Evolutionary conservation across 352 stramenopile genomes (phyloP).

Genomic region (Pythium volutum): DNA sequence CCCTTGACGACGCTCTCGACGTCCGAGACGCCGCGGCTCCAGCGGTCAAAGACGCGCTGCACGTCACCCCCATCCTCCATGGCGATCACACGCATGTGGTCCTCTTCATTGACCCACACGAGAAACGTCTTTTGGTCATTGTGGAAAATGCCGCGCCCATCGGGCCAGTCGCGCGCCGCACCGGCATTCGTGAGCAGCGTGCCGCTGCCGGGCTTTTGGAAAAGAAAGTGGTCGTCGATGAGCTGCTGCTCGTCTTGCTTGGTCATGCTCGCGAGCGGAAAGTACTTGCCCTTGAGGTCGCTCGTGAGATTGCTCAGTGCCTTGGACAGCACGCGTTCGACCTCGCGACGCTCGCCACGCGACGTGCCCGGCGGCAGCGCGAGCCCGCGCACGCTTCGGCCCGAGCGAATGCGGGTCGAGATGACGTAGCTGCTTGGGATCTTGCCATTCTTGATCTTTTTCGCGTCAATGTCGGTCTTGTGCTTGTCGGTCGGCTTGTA

Average conservation of each 20-base stretch:
- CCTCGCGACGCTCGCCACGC: constrained; percentile 69
- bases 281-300: constrained; percentile 87
- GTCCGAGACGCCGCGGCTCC: constrained; percentile 75
- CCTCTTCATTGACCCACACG: constrained; percentile 88
- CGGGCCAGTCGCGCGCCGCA: constrained; percentile 91
- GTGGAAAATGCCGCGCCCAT: constrained; percentile 91
- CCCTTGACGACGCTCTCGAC: constrained; percentile 77
- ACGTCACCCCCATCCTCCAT: constrained; percentile 92
- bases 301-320: constrained; percentile 65
- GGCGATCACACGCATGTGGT: constrained; percentile 89
- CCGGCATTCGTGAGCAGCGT: constrained; percentile 83
- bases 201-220: constrained; percentile 90
- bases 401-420: constrained; percentile 90
- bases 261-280: constrained; percentile 87
- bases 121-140: constrained; percentile 91
- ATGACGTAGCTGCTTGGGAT: constrained; percentile 85
- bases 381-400: constrained; percentile 88
- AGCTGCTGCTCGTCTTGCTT: constrained; percentile 91
- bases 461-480: constrained; percentile 78
- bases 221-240: constrained; percentile 90
- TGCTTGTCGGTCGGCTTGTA: constrained; percentile 82
- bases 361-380: constrained; percentile 86
- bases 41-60: constrained; percentile 85
- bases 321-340: constrained; percentile 84
- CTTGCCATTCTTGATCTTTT: constrained; percentile 67